Evolutionary conservation across 2,329 filamentous ascomycete genomes (phyloP), one percentile per base, ranked within the genome.

Genomic region (Penicillium hordei): DNA sequence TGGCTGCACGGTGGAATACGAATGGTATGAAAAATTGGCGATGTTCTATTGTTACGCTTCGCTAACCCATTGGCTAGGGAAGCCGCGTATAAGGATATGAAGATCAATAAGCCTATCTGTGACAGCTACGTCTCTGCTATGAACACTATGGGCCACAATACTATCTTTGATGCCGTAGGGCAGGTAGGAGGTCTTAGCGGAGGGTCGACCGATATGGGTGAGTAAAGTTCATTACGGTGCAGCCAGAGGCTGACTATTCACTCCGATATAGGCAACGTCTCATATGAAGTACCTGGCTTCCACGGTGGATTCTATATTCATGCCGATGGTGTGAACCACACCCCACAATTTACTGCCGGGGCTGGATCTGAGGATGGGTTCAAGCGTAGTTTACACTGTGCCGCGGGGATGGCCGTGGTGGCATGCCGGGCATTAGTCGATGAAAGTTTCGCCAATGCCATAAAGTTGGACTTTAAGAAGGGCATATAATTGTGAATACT

Each of bases 121-220:
- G 62, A 72, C 33, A 67, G 59, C 38, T 73, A 70, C 42, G 65
- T 68, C 17, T 65, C 65, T 7, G 69, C 58, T 5, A 68, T 73
- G 60, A 67, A 67, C 21, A 63, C 60, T 0, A 71, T 72, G 65
- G 69, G 68, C 1, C 63, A 71, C 10, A 63, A 61, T 9, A 60
- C 66, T 4, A 42, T 68, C 3, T 60, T 66, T 19, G 67, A 68
- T 33, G 61, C 61, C 0, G 49, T 64, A 2, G 61, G 61, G 5
- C 62, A 64, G 46, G 52, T 55, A 8, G 58, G 61, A 12, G 57
- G 56, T 4, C 38, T 65, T 0, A 68, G 63, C 25, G 66, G 66
- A 19, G 67, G 62, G 3, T 70, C 69, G 8, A 70, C 67, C 5
- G 69, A 71, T 46, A 70, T 70, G 67, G 66, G 66, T 65, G 34